These are phyloP conservation scores for Halenospora varia DNA, from an alignment of 495 filamentous ascomycete genomes.

Conservation along the genomic window DNA sequence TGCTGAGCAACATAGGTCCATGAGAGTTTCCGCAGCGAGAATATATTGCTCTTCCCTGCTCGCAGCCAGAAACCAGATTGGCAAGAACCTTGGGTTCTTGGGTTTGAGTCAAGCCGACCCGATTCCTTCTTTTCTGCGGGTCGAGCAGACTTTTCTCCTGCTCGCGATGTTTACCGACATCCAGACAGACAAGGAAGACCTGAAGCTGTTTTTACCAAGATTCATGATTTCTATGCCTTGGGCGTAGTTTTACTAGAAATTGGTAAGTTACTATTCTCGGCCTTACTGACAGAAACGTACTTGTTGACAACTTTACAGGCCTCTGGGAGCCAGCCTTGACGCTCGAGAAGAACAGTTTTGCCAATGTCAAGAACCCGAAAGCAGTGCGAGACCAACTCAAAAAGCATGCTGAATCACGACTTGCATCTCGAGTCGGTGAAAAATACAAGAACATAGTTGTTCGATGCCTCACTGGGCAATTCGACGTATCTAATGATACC, in stretches of 20 bases:
- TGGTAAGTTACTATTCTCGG: constrained; percentile 44
- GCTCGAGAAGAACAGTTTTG: constrained; percentile 27
- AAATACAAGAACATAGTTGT: constrained; percentile 28
- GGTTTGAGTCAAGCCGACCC: constrained; percentile 30
- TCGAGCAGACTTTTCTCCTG: constrained; percentile 18
- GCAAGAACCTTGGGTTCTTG: constrained; percentile 26
- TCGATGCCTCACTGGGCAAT: constrained; percentile 27
- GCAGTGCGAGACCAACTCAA: constrained; percentile 26
- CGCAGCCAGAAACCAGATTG: constrained; percentile 11
- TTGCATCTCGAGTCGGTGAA: constrained; percentile 27
- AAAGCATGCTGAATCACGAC: constrained; percentile 25
- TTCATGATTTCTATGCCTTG: constrained; percentile 60
- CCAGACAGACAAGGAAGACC: constrained; percentile 29
- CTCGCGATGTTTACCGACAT: constrained; percentile 29
- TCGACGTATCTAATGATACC: constrained; percentile 27
- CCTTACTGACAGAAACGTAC: constrained; percentile 28
- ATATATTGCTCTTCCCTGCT: constrained; percentile 31
- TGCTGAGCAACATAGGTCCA: constrained; percentile 29
- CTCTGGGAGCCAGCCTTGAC: constrained; percentile 24
- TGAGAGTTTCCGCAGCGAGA: constrained; percentile 31
- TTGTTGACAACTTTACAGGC: constrained; percentile 28
- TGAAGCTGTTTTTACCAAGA: constrained; percentile 23
- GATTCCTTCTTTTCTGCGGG: constrained; percentile 23
- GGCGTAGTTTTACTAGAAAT: constrained; percentile 56
- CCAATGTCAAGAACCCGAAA: constrained; percentile 24